A percentile compares a stretch with the other conserved stretches of the same genome.
Conservation (phyloP, 495 filamentous ascomycete species). For the Penicillium argentinense region DNA sequence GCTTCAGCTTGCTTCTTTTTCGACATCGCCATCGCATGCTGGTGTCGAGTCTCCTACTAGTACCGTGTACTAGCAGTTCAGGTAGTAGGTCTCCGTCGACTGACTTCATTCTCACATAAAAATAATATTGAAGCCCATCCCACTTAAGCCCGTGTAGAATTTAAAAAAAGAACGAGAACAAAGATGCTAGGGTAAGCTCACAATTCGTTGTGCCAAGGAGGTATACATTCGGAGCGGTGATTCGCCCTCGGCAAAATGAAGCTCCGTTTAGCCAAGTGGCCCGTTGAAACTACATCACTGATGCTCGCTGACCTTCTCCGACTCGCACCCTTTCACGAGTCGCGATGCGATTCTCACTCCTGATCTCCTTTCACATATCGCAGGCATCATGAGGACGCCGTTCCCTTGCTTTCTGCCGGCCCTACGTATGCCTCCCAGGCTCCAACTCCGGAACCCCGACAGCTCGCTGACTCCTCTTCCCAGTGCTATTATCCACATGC, state of each 20-base stretch:
- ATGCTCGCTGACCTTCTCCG: constrained; percentile 7
- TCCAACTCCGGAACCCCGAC: neutral
- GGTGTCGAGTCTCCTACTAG: no score
- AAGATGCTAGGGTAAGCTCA: no score
- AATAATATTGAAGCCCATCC: no score
- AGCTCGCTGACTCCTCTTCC: constrained; percentile 26
- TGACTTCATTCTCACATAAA: no score
- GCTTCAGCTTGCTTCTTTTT: no score
- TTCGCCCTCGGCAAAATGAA: constrained; percentile 41
- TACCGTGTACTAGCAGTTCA: no score
- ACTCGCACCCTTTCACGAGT: constrained; percentile 12
- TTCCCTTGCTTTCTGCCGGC: constrained; percentile 39
- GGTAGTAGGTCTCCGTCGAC: no score
- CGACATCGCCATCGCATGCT: no score
- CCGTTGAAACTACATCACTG: constrained; percentile 30
- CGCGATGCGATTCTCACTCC: constrained; percentile 43
- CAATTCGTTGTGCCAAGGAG: neutral
- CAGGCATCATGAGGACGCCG: constrained; percentile 43
- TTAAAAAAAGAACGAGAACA: no score
- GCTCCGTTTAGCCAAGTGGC: constrained; percentile 48
- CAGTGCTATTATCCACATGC: constrained; percentile 39
- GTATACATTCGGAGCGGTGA: constrained; percentile 15
- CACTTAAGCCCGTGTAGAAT: no score
- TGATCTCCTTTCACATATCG: constrained; percentile 15
- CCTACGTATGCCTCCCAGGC: constrained; percentile 34